Evolutionary conservation across 345 rosid species (phyloP), one percentile per base, ranked within the genome.

Genomic region (Acer campestre): DNA sequence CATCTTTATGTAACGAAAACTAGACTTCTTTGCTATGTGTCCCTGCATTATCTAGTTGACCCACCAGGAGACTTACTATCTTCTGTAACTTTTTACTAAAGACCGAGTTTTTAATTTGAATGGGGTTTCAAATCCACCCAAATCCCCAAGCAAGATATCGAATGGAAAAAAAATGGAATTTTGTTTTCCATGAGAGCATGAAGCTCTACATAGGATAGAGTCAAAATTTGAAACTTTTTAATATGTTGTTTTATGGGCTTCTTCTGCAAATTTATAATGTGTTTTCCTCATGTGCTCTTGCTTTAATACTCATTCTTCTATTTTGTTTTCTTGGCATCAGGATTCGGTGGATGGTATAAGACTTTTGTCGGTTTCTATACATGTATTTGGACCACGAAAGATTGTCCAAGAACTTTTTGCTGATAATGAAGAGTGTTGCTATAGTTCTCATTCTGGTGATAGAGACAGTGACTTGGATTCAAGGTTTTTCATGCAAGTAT

Each of bases 331-430:
- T 82, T 79, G 68, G 67, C 35, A 74, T 79, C 89, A 95, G 99
- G 99, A 87, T 73, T 80, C 78, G 8, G 49, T 86, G 69, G 89
- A 90, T 82, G 99, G 93, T 71, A 77, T 92, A 81, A 88, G 84
- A 82, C 90, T 95, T 80, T 82, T 95, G 73, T 82, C 95, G 55
- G 85, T 82, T 84, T 88, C 97, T 10, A 84, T 88, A 81, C 87
- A 92, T 78, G 77, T 84, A 68, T 95, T 95, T 91, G 98, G 98
- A 80, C 92, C 97, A n/a, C 83, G 89, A 46, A 82, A 84, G 78
- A 82, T 91, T 68, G 81, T 92, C 76, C 76, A 61, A 17, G 83
- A 73, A 77, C 84, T 95, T 75, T 73, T 78, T 27, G 69, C 80
- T 72, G 48, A 69, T 65, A 77, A 80, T 46, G 63, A 75, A 80